Conservation (phyloP, 352 stramenopile species). For the Phytophthora pistaciae region DNA sequence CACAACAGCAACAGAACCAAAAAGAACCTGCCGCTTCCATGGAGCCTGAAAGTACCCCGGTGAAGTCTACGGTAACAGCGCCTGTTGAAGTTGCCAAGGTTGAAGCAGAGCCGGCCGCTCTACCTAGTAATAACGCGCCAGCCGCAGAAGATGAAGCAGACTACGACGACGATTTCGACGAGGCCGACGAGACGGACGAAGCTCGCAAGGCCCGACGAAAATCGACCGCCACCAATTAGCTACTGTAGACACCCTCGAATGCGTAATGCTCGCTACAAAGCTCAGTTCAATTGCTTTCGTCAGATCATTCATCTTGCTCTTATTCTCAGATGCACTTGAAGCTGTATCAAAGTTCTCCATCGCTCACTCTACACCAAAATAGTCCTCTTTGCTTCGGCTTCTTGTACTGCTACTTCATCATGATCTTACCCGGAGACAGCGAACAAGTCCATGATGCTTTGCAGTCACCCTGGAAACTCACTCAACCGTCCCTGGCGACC, state of each 20-base stretch:
- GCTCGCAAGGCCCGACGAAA: conserved; percentile 23
- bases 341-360: background rate
- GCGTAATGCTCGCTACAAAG: background rate
- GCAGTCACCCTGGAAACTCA: background rate
- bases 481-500: background rate
- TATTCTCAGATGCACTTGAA: background rate
- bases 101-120: conserved; percentile 9
- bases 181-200: conserved; percentile 32
- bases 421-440: conserved; percentile 5
- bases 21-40: background rate
- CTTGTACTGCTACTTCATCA: conserved; percentile 2
- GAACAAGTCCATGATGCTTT: conserved; percentile 7
- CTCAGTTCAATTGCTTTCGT: background rate
- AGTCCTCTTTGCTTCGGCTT: conserved; percentile 6
- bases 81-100: background rate
- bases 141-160: conserved; percentile 40
- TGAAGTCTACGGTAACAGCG: background rate
- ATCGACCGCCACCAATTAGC: conserved; percentile 6
- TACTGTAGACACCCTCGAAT: background rate
- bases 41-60: background rate
- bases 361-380: conserved; percentile 6
- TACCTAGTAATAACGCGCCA: background rate
- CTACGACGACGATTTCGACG: conserved; percentile 61
- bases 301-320: background rate
- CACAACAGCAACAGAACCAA: background rate